phyloP scores from a whole-genome alignment of 75 land plant species.

The Pinus tabuliformis region DNA sequence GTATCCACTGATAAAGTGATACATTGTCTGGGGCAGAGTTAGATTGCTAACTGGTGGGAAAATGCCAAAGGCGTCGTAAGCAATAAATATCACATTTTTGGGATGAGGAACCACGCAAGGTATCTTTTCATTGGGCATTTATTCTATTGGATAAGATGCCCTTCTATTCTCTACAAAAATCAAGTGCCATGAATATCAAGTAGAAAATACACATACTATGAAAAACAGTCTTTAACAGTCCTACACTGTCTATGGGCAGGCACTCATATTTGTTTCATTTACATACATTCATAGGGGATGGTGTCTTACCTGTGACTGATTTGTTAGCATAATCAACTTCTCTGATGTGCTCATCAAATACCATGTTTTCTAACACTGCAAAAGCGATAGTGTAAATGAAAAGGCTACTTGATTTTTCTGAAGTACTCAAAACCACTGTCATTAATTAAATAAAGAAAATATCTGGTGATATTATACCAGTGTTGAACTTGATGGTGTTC shows the following conservation, averaged over 20 bases:
- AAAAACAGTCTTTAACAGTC: not conserved
- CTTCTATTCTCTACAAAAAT: slow-evolving; percentile 81
- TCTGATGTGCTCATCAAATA: slow-evolving; percentile 88
- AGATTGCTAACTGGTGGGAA: slow-evolving; percentile 98
- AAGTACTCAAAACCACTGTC: not conserved
- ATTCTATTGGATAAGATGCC: slow-evolving; percentile 94
- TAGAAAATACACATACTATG: not conserved
- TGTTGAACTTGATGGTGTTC: slow-evolving; percentile 97
- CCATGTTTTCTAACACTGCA: slow-evolving; percentile 89
- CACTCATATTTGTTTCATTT: not conserved
- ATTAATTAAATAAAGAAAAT: not conserved
- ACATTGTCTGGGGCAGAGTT: slow-evolving; percentile 91
- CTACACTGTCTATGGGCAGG: not conserved
- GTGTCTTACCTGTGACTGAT: slow-evolving; percentile 75
- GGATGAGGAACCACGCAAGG: slow-evolving; percentile 97
- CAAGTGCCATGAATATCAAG: too few relatives aligned
- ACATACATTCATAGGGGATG: not conserved
- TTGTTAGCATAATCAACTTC: slow-evolving; percentile 83
- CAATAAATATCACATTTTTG: slow-evolving; percentile 87
- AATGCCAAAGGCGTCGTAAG: slow-evolving; percentile 97
- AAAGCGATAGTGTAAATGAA: not conserved
- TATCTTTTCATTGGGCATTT: slow-evolving; percentile 86
- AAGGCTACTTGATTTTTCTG: not conserved
- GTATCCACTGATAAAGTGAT: slow-evolving; percentile 99
- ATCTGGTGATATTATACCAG: slow-evolving; percentile 38